Evolutionary conservation across 148 eudicot genomes (phyloP), one percentile per base, ranked within the genome.

Genomic region (Nyssa sinensis): DNA sequence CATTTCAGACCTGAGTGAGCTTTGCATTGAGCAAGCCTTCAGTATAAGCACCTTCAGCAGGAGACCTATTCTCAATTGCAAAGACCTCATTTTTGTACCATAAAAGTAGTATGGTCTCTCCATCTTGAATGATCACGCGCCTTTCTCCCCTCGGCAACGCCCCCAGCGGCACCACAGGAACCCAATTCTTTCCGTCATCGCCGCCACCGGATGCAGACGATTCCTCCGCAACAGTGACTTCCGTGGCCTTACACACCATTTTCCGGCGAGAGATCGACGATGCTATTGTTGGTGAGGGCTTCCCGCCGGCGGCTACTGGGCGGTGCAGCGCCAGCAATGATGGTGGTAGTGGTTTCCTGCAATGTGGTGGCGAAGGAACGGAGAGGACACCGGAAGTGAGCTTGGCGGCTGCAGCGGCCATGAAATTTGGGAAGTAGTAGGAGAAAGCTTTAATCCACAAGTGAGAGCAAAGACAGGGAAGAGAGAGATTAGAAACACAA

Each of bases 1-100:
- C 7, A 75, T 25, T 37, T 6, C 7, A n/a, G 23, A 94, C 98
- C 91, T 92, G 90, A 32, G 98, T 94, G 78, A 94, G 96, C 85
- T 92, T 94, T 74, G 98, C 98, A 81, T 94, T 94, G 64, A 94
- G 80, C 83, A 94, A 83, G 34, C 98, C 98, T 81, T 94, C 98
- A 74, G 68, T 82, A 58, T 94, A 94, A 72, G 98, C 98, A 28
- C 98, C 98, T 74, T 94, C 98, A 75, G 98, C 98, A 80, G 98
- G 98, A 0, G 97, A 92, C 79, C 92, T 74, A 74, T 94, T 94
- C 83, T 94, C 98, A 53, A 94, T 92, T 25, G 98, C 98, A 65
- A 83, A 82, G 10, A 94, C 91, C 10, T 79, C 76, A 73, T 92
- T 84, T 37, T 94, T 94, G 69, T 88, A 94, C 98, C 98, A 94